Conservation (phyloP, 305 asterid species). For the Fraxinus angustifolia region DNA sequence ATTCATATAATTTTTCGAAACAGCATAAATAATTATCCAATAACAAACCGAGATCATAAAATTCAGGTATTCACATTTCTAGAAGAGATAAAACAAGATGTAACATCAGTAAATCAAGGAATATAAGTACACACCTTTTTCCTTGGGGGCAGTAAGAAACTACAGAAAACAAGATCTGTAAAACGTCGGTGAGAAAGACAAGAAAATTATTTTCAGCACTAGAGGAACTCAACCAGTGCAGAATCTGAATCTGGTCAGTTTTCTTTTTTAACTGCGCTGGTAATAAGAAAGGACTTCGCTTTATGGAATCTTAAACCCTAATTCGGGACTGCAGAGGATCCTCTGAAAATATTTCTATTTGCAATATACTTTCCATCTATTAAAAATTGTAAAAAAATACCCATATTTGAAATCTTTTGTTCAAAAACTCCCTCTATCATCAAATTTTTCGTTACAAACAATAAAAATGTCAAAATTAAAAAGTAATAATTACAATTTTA, state of each 20-base stretch:
- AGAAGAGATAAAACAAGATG: background rate
- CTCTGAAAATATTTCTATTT: too few species aligned
- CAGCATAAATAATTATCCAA: background rate
- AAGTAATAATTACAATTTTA: too few species aligned
- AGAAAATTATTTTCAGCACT: background rate
- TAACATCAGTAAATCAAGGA: background rate
- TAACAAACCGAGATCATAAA: background rate
- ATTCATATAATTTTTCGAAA: background rate
- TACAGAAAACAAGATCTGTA: background rate
- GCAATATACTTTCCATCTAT: too few species aligned
- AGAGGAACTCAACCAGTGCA: background rate
- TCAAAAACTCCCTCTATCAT: too few species aligned
- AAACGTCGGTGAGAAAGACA: background rate
- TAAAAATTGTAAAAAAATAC: too few species aligned
- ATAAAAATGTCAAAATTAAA: too few species aligned
- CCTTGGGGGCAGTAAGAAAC: background rate
- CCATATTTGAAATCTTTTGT: too few species aligned
- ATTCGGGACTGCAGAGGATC: background rate
- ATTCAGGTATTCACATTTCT: background rate
- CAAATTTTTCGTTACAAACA: too few species aligned
- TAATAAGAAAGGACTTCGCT: background rate
- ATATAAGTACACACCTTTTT: background rate
- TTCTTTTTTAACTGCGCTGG: background rate
- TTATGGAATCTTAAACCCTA: background rate
- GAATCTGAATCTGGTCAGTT: background rate